Conservation (phyloP, 495 filamentous ascomycete species). For the Cercophora scortea region DNA sequence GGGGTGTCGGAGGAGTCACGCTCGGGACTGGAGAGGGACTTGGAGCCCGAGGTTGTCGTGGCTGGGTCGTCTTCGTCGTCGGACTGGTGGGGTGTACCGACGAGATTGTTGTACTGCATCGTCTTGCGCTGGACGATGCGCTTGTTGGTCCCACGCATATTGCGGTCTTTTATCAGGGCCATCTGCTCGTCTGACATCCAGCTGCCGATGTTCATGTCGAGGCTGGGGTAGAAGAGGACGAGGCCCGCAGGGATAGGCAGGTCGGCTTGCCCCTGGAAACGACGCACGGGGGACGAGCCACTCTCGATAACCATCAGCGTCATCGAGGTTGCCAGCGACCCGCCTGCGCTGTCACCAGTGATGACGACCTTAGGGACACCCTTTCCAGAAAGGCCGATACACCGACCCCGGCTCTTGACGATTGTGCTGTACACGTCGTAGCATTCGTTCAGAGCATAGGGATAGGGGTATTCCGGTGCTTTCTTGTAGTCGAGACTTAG, state of each 20-base stretch:
- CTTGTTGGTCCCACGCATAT: constrained; percentile 66
- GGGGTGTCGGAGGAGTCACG: too few relatives aligned
- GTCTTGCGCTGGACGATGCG: constrained; percentile 71
- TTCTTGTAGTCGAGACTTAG: constrained; percentile 91
- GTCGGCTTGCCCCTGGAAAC: constrained; percentile 48
- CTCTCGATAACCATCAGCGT: constrained; percentile 83
- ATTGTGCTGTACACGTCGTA: constrained; percentile 89
- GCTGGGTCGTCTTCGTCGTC: constrained; percentile 48
- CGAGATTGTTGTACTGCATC: constrained; percentile 48
- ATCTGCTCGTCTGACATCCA: constrained; percentile 99
- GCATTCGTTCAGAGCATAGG: constrained; percentile 91
- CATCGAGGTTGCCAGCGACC: constrained; percentile 76
- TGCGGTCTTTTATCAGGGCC: constrained; percentile 80
- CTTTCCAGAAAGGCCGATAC: constrained; percentile 73
- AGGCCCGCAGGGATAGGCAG: constrained; percentile 76
- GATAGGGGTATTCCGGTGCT: constrained; percentile 91
- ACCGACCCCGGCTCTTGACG: constrained; percentile 65
- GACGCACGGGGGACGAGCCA: constrained; percentile 44
- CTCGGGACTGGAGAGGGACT: not conserved
- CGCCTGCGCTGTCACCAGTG: constrained; percentile 88
- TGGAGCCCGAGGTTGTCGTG: constrained; percentile 2
- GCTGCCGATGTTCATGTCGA: constrained; percentile 96
- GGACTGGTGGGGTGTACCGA: constrained; percentile 59
- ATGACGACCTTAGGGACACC: constrained; percentile 66
- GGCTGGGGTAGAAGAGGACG: constrained; percentile 76